A percentile compares a stretch with the other conserved stretches of the same genome.
Conservation (phyloP, 257 asterid genomes). For the Lantana camara region DNA sequence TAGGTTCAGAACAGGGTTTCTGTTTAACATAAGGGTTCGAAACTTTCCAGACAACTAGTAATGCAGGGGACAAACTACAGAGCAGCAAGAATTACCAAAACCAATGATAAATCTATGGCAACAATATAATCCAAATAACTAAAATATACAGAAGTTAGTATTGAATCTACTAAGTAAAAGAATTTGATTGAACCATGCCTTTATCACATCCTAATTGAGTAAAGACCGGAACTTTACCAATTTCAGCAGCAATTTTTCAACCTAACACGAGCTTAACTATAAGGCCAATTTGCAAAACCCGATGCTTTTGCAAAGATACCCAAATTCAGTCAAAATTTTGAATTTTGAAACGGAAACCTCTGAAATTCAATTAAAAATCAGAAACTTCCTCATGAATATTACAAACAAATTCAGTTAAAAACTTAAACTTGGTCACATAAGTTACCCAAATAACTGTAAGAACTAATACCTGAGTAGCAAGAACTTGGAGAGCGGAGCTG, state of each 20-base stretch:
- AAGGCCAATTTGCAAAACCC: neutral
- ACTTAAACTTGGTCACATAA: too few relatives aligned
- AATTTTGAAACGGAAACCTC: too few relatives aligned
- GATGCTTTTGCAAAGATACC: neutral
- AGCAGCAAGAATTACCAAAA: neutral
- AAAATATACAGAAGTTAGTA: neutral
- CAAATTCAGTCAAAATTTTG: constrained; percentile 5
- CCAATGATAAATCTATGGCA: neutral
- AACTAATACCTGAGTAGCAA: constrained; percentile 95
- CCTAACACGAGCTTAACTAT: neutral
- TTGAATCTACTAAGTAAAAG: too few relatives aligned
- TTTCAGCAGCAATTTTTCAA: constrained; percentile 4
- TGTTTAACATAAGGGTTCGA: constrained; percentile 2
- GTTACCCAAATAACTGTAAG: too few relatives aligned
- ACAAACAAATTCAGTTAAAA: too few relatives aligned
- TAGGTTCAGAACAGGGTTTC: neutral
- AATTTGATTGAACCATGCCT: neutral
- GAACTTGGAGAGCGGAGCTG: constrained; percentile 96
- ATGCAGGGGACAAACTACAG: constrained; percentile 10
- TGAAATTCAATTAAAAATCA: too few relatives aligned
- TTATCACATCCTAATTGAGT: neutral
- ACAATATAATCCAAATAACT: neutral
- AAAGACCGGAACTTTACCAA: neutral
- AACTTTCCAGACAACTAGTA: neutral
- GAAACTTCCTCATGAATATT: too few relatives aligned